A percentile compares a stretch with the other conserved stretches of the same genome.
Conservation (phyloP, 1,139 yeast genomes). For the Yamadazyma dendronema region DNA sequence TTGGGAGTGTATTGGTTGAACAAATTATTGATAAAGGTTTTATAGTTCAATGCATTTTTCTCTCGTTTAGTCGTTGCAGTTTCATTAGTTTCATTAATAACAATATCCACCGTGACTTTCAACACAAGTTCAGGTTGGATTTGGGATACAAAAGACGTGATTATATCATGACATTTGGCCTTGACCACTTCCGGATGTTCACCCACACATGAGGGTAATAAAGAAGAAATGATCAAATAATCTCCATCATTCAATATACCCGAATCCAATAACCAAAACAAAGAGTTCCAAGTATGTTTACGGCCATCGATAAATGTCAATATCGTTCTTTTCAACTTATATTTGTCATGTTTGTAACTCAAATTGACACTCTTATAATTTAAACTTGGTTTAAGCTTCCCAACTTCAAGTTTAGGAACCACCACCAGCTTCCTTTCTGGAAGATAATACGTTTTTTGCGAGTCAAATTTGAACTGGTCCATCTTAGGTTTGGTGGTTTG, state of each 20-base stretch:
- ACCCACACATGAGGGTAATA: slow-evolving; percentile 32
- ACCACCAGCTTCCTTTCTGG: slow-evolving; percentile 20
- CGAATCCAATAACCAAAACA: slow-evolving; percentile 31
- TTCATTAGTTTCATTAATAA: slow-evolving; percentile 24
- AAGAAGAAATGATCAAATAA: slow-evolving; percentile 36
- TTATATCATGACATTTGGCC: slow-evolving; percentile 37
- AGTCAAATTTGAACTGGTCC: slow-evolving; percentile 42
- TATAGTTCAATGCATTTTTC: slow-evolving; percentile 16
- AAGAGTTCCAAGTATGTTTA: slow-evolving; percentile 45
- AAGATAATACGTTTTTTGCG: slow-evolving; percentile 35
- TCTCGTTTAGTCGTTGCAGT: slow-evolving; percentile 13
- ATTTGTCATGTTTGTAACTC: slow-evolving; percentile 37
- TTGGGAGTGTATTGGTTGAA: slow-evolving; percentile 44
- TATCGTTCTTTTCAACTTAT: slow-evolving; percentile 28
- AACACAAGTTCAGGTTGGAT: slow-evolving; percentile 29
- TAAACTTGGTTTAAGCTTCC: slow-evolving; percentile 17
- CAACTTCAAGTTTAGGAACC: slow-evolving; percentile 7
- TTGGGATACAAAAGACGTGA: slow-evolving; percentile 38
- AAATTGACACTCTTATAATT: slow-evolving; percentile 42
- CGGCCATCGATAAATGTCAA: slow-evolving; percentile 41
- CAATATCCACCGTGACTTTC: slow-evolving; percentile 56
- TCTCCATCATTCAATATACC: slow-evolving; percentile 39
- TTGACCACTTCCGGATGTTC: slow-evolving; percentile 25
- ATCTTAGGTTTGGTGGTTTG: slow-evolving; percentile 32
- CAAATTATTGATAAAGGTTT: slow-evolving; percentile 36